Evolutionary conservation across 768 basidiomycete genomes (phyloP).

Genomic region (Mrakia hoshinonis): DNA sequence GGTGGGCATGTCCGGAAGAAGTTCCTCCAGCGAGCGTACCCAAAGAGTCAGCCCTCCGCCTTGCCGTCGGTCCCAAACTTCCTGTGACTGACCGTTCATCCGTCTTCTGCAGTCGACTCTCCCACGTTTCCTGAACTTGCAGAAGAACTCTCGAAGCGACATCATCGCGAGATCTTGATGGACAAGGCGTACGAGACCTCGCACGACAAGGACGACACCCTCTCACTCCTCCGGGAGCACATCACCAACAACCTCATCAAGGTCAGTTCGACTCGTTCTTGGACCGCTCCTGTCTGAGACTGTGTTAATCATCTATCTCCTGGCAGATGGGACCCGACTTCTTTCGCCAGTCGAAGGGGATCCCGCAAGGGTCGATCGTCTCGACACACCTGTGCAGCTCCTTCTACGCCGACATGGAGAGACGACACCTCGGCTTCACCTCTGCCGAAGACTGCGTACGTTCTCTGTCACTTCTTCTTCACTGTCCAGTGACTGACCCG

Average conservation of each 20-base stretch:
- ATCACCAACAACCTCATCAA: conserved; percentile 89
- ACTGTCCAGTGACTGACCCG: not conserved
- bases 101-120: conserved; percentile 54
- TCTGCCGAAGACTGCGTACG: conserved; percentile 58
- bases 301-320: not conserved
- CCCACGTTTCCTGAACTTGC: conserved; percentile 67
- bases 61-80: not conserved
- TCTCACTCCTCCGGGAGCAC: conserved; percentile 65
- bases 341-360: conserved; percentile 84
- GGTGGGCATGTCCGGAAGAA: conserved; percentile 17
- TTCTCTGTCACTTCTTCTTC: conserved; percentile 12
- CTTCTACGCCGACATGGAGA: conserved; percentile 88
- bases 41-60: conserved; percentile 50
- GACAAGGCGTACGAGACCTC: conserved; percentile 59
- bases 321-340: conserved; percentile 66
- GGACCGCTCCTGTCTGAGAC: not conserved
- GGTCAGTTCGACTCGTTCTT: conserved; percentile 43
- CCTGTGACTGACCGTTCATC: not conserved
- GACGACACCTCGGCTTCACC: conserved; percentile 47
- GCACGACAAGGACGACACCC: not conserved
- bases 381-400: conserved; percentile 79
- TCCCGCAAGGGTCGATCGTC: conserved; percentile 96
- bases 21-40: conserved; percentile 55
- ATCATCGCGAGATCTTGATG: conserved; percentile 72
- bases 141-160: conserved; percentile 52